These are phyloP conservation scores for Casuarina equisetifolia DNA, from an alignment of 306 rosid genomes.

Conservation along the genomic window DNA sequence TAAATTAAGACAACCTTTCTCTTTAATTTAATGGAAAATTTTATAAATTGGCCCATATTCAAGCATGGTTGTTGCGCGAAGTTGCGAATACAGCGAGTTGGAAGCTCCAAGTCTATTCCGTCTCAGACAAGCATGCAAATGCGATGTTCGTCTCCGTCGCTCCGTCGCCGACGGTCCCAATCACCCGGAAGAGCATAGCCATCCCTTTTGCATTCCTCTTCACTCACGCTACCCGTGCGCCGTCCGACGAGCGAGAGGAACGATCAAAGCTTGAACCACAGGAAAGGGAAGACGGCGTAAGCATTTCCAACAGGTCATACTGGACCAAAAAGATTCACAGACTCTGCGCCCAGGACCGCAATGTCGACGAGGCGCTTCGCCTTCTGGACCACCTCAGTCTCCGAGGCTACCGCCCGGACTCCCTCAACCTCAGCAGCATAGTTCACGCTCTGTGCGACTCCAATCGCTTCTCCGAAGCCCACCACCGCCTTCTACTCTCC, in stretches of 20 bases:
- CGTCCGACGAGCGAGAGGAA: not conserved
- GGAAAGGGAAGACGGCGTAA: slow-evolving; percentile 21
- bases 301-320: slow-evolving; percentile 36
- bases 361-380: slow-evolving; percentile 50
- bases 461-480: slow-evolving; percentile 68
- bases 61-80: too few relatives aligned
- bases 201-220: slow-evolving; percentile 23
- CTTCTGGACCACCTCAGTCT: slow-evolving; percentile 52
- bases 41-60: too few relatives aligned
- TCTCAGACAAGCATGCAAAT: slow-evolving; percentile 13
- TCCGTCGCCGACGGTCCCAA: slow-evolving; percentile 1
- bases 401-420: slow-evolving; percentile 42
- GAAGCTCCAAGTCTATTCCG: not conserved
- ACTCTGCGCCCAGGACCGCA: slow-evolving; percentile 37
- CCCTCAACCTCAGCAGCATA: slow-evolving; percentile 48
- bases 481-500: slow-evolving; percentile 51
- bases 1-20: too few relatives aligned
- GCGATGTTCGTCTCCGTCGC: slow-evolving; percentile 11
- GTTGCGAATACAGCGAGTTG: too few relatives aligned
- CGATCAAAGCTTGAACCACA: not conserved
- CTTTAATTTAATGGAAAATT: too few relatives aligned
- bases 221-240: not conserved
- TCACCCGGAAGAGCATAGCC: slow-evolving; percentile 25
- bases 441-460: slow-evolving; percentile 75
- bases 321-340: slow-evolving; percentile 53